These are phyloP conservation scores for Triangularia verruculosa DNA, from an alignment of 2,329 filamentous ascomycete genomes.

Conservation along the genomic window DNA sequence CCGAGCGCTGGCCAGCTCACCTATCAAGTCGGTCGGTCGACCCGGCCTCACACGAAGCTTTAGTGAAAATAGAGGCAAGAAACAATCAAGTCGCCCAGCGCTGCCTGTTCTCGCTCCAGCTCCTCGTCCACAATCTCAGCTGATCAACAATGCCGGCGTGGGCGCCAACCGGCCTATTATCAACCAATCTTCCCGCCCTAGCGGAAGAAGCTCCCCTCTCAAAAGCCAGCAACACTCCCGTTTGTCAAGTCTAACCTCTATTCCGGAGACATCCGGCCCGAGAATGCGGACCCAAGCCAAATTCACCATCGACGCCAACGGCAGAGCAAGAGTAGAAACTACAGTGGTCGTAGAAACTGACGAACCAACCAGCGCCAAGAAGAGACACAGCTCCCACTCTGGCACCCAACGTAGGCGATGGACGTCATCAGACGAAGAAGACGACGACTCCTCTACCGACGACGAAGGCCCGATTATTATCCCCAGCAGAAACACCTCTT, in stretches of 20 bases:
- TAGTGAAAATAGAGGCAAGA: conserved; percentile 52
- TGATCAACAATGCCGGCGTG: conserved; percentile 32
- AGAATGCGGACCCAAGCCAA: conserved; percentile 55
- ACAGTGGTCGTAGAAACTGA: conserved; percentile 41
- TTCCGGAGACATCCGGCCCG: conserved; percentile 51
- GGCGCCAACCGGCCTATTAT: conserved; percentile 37
- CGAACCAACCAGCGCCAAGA: conserved; percentile 21
- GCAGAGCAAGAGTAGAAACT: conserved; percentile 55
- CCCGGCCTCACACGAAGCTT: conserved; percentile 53
- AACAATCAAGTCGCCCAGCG: conserved; percentile 38
- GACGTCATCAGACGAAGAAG: conserved; percentile 43
- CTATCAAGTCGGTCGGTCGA: conserved; percentile 47
- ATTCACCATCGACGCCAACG: conserved; percentile 62
- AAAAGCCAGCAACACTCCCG: conserved; percentile 46
- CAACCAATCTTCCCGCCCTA: conserved; percentile 36
- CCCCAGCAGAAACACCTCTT: conserved; percentile 58
- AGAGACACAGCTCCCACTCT: conserved; percentile 28
- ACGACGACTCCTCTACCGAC: conserved; percentile 57
- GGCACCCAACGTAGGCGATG: conserved; percentile 32
- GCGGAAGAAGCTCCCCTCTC: conserved; percentile 51
- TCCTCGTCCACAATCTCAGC: conserved; percentile 31
- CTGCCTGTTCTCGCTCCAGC: conserved; percentile 50
- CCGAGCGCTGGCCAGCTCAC: conserved; percentile 46
- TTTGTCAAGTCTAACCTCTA: conserved; percentile 53
- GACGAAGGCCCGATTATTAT: conserved; percentile 62